Conservation (phyloP, 495 filamentous ascomycete genomes). For the Melanomma pulvis-pyrius region DNA sequence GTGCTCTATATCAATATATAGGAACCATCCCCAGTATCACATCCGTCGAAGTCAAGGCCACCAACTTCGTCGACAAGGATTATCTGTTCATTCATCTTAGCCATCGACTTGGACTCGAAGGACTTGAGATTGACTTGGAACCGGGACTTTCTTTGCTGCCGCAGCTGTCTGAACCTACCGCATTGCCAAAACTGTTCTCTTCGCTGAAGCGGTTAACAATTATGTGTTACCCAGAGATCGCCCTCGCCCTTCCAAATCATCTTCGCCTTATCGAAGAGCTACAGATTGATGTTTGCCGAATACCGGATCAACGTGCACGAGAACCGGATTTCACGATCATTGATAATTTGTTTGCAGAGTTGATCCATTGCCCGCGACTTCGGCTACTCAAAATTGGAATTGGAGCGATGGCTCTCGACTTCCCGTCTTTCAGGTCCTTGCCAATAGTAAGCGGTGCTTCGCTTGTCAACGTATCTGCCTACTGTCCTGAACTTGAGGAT, state of each 20-base stretch:
- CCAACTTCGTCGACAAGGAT: conserved; percentile 22
- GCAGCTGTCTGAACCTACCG: background rate
- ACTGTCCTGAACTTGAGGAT: conserved; percentile 20
- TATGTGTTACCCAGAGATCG: conserved; percentile 34
- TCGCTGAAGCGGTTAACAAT: conserved; percentile 20
- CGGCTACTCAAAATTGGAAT: conserved; percentile 23
- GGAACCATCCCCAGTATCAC: conserved; percentile 14
- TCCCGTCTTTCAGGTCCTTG: conserved; percentile 13
- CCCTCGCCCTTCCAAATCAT: conserved; percentile 22
- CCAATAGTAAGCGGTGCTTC: conserved; percentile 11
- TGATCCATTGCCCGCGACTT: conserved; percentile 16
- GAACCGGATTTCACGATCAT: conserved; percentile 14
- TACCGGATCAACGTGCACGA: conserved; percentile 7
- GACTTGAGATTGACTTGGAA: conserved; percentile 30
- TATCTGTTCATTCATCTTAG: conserved; percentile 22
- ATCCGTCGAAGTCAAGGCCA: conserved; percentile 20
- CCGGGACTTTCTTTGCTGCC: conserved; percentile 25
- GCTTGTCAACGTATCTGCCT: conserved; percentile 5
- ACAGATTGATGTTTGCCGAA: conserved; percentile 26
- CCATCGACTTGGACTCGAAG: conserved; percentile 12
- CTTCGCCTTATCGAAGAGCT: conserved; percentile 19
- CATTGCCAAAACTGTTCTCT: conserved; percentile 12
- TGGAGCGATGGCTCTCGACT: conserved; percentile 13
- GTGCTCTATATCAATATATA: conserved; percentile 16
- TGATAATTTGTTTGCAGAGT: conserved; percentile 9